A percentile compares a stretch with the other conserved stretches of the same genome.
Conservation (phyloP, 768 basidiomycete species). For the Podaxis sp. region DNA sequence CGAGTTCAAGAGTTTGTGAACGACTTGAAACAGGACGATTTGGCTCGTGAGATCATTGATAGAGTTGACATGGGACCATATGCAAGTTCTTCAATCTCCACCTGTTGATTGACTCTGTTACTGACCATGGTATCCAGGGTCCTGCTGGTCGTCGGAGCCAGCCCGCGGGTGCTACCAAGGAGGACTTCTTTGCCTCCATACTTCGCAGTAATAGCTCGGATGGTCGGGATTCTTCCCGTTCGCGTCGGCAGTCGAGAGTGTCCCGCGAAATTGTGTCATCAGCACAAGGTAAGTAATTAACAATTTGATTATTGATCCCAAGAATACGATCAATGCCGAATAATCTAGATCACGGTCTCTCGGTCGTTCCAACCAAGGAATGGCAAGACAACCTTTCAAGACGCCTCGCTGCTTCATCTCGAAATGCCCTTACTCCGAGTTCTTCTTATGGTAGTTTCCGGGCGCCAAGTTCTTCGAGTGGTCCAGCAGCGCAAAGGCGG, state of each 20-base stretch:
- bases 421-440: constrained; percentile 20
- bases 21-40: constrained; percentile 67
- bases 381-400: constrained; percentile 77
- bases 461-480: constrained; percentile 17
- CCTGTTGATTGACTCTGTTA: constrained; percentile 11
- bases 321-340: constrained; percentile 7
- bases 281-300: constrained; percentile 44
- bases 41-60: constrained; percentile 74
- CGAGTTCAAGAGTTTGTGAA: constrained; percentile 61
- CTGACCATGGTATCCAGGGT: constrained; percentile 42
- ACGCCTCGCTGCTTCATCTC: constrained; percentile 41
- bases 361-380: constrained; percentile 66
- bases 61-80: constrained; percentile 82
- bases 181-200: constrained; percentile 78
- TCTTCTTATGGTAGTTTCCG: constrained; percentile 22
- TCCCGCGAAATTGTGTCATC: constrained; percentile 81
- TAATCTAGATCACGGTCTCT: constrained; percentile 53
- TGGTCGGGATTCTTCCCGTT: constrained; percentile 55
- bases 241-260: constrained; percentile 71
- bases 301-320: not conserved
- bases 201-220: constrained; percentile 55
- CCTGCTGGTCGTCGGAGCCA: constrained; percentile 66
- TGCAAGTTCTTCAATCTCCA: constrained; percentile 38
- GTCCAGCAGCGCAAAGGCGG: constrained; percentile 40
- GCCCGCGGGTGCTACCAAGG: constrained; percentile 64